Evolutionary conservation across 805 yeast species (phyloP), one percentile per base, ranked within the genome.

Genomic region (Saturnispora sekii): DNA sequence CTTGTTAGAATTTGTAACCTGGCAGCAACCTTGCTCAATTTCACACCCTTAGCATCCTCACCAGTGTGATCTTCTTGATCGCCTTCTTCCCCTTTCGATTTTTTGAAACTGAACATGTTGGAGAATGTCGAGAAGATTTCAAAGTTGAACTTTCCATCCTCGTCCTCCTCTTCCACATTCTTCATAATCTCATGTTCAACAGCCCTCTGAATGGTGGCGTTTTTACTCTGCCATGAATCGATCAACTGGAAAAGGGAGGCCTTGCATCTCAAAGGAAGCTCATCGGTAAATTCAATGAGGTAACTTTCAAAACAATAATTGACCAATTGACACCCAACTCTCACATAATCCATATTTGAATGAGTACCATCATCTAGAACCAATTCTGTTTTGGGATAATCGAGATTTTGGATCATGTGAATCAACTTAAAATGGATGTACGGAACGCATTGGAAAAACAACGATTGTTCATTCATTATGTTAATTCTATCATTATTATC

Each of bases 1-100:
- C 77, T 80, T 26, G 79, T 77, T 55, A 90, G 69, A 29, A 89
- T 78, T 49, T 84, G 86, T 26, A 88, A 74, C 52, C 81, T 80
- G 1, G 94, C 95, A 41, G 87, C 89, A 49, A 85, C 70, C 53
- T 83, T 88, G 2, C 83, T 76, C 35, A 73, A 34, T 39, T 57
- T 62, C 4, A 43, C 64, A 21, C 72, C 68, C 48, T 51, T 45
- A 14, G 46, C 40, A n/a, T 38, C 43, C 16, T 35, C 36, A 14
- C 39, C 36, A 54, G 29, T 6, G 26, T 21, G 26, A 21, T 21
- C 26, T 21, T 21, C 26, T 5, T 21, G 26, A 10, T 50, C 47
- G 52, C 59, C 30, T 40, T 47, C 40, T 35, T 46, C 55, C 31
- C 37, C 63, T 44, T 49, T 62, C 60, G 45, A 45, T 28, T 37